Evolutionary conservation across 179 eudicot species (phyloP).

Genomic region (Spergularia azorica): DNA sequence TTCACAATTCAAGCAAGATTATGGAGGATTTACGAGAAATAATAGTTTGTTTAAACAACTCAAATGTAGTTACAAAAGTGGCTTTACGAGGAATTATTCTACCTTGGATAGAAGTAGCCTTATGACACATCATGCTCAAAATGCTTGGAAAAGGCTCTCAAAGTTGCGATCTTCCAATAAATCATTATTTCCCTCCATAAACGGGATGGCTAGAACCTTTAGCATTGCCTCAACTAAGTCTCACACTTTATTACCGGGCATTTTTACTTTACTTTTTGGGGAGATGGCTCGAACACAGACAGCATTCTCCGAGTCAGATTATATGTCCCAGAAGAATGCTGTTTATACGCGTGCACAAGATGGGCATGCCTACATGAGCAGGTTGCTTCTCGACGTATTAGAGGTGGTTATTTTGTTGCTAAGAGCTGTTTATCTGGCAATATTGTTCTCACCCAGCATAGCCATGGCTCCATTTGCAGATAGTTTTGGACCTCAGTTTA

Average conservation of each 20-base stretch:
- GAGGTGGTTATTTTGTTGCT: conserved; percentile 68
- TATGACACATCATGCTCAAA: conserved; percentile 56
- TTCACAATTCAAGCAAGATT: conserved; percentile 29
- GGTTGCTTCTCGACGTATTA: conserved; percentile 47
- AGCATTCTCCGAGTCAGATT: conserved; percentile 49
- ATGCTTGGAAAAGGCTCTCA: conserved; percentile 64
- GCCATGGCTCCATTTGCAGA: conserved; percentile 92
- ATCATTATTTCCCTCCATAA: conserved; percentile 45
- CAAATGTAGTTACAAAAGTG: conserved; percentile 28
- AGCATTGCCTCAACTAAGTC: conserved; percentile 79
- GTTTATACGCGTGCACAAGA: conserved; percentile 69
- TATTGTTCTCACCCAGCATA: conserved; percentile 84
- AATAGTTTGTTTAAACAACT: conserved; percentile 21
- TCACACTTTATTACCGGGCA: conserved; percentile 71
- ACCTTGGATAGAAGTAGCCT: conserved; percentile 34
- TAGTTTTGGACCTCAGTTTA: conserved; percentile 60
- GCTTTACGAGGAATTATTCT: conserved; percentile 33
- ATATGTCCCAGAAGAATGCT: conserved; percentile 32
- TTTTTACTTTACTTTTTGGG: conserved; percentile 59
- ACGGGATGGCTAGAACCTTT: conserved; percentile 69
- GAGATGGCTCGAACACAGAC: conserved; percentile 54
- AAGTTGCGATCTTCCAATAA: conserved; percentile 38
- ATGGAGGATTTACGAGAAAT: conserved; percentile 24
- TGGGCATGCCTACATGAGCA: conserved; percentile 63
- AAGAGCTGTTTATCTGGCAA: conserved; percentile 67